These are phyloP conservation scores for Nakazawaea anatomiae DNA, from an alignment of 805 yeast species.

Conservation along the genomic window DNA sequence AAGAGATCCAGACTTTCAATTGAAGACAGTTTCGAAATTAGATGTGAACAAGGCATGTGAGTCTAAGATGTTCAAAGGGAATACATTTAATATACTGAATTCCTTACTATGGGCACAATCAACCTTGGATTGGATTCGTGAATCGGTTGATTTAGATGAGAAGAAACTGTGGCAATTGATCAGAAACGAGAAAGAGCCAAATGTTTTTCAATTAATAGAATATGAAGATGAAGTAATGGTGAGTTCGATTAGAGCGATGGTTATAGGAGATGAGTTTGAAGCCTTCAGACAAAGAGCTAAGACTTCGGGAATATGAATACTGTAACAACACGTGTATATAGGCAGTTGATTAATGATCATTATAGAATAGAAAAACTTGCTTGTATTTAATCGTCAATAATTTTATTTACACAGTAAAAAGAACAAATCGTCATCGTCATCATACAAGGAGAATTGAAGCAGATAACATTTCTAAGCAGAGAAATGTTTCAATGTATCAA, in stretches of 20 bases:
- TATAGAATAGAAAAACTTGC: no score
- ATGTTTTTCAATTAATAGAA: background rate
- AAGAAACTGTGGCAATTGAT: background rate
- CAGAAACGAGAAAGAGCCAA: background rate
- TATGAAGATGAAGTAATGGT: background rate
- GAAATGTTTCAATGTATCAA: conserved; percentile 18
- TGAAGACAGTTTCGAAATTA: background rate
- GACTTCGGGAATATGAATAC: background rate
- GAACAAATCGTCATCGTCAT: no score
- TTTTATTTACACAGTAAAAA: no score
- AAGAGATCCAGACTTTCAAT: background rate
- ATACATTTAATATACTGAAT: background rate
- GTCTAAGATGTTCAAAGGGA: background rate
- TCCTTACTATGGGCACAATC: background rate
- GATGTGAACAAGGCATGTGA: background rate
- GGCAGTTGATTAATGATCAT: no score
- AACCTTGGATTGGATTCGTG: background rate
- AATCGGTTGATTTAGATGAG: background rate
- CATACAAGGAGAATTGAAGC: no score
- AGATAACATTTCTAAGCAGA: background rate
- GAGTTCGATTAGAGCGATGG: background rate
- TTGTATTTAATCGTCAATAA: no score
- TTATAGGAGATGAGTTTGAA: background rate
- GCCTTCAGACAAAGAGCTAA: background rate
- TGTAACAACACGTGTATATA: no score